Percentiles rank a stretch among this genome's conserved stretches.
Conservation (phyloP, 768 basidiomycete genomes). For the Pleurotus giganteus region DNA sequence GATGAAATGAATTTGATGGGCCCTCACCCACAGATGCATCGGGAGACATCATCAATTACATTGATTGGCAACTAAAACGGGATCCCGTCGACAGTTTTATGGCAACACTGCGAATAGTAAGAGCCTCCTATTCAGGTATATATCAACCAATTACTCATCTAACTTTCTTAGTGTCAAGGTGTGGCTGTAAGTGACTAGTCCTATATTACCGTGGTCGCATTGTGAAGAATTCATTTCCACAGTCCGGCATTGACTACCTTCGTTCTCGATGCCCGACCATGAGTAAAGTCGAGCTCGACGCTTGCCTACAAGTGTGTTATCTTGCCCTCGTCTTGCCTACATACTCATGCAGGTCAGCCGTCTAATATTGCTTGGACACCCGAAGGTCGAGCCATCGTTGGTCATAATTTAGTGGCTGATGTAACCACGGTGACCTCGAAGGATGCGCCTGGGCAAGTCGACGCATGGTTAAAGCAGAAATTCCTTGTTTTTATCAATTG, state of each 20-base stretch:
- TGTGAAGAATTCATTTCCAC: background rate
- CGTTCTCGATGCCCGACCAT: background rate
- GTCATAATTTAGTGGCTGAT: background rate
- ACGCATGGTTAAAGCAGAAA: background rate
- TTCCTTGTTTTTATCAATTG: background rate
- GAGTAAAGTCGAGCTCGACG: background rate
- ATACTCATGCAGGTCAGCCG: background rate
- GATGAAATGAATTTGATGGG: background rate
- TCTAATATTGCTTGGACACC: background rate
- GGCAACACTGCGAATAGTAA: background rate
- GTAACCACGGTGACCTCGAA: background rate
- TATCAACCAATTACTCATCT: too few species aligned
- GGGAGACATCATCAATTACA: background rate
- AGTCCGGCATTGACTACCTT: constrained; percentile 1
- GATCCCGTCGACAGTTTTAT: background rate
- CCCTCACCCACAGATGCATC: background rate
- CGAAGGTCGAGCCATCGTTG: background rate
- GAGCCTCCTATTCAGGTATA: background rate
- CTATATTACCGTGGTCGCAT: background rate
- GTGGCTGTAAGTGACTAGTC: background rate
- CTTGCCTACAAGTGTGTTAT: background rate
- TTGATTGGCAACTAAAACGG: background rate
- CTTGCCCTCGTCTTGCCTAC: background rate
- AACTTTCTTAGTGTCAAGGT: background rate
- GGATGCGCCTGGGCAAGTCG: background rate